Base-by-base conservation (phyloP, 2,329 filamentous ascomycete species). In the Rhynchosporium agropyri region DNA sequence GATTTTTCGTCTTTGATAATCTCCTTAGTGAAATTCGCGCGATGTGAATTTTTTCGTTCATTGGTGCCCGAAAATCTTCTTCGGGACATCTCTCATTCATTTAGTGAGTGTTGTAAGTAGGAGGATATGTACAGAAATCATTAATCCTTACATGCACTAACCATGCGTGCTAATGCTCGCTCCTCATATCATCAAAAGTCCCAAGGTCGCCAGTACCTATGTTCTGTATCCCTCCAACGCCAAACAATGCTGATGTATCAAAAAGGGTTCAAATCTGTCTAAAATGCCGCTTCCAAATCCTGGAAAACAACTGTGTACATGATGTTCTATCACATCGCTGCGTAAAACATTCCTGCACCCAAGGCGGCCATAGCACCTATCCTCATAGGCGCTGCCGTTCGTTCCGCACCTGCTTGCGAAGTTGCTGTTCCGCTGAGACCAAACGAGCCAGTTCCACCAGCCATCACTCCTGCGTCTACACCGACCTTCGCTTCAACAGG, bases 401-500 rank as follows among this genome's bases (percentile, higher is more conserved):
- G 38, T 45, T 60, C 36, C 15, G 58, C 58, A 4, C 26, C 38
- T 28, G 53, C 64, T 48, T 65, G 67, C 43, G 66, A 67, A 1
- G 67, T 66, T 3, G 66, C 42, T 2, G 68, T 63, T 38, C 61
- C 62, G 5, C 64, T 31, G 7, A 57, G 54, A 20, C 54, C 54
- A 20, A 46, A 15, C 28, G 40, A 57, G 10, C 57, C 59, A 1
- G 65, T 63, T 1, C 62, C 56, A 26, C 68, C 69, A 12, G 62
- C 58, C 3, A 68, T 62, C 4, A 49, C 6, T 3, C 62, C 67
- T 20, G 54, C 51, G 8, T 58, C 60, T 1, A 51, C 31, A 28
- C 69, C 69, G 2, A 64, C 76, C 3, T 79, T 81, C 0, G 84
- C 84, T 2, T 76, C 69, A 1, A 83, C 81, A 0, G 83, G 74